phyloP scores from a whole-genome alignment of 768 basidiomycete genomes.

The Obba rivulosa region DNA sequence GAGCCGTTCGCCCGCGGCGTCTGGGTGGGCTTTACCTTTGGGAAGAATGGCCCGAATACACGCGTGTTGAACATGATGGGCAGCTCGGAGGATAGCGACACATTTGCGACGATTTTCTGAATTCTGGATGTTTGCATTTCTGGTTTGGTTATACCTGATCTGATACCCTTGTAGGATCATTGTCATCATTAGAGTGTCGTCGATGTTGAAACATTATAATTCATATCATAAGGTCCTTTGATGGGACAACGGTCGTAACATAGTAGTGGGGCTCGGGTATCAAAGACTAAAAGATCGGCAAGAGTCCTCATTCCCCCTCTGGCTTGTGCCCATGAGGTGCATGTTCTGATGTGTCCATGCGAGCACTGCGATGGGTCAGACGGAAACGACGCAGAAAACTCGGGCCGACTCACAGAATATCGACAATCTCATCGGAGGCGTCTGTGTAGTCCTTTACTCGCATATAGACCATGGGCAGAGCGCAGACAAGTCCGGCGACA shows the following conservation, averaged over 20 bases:
- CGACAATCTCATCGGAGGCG: conserved; percentile 11
- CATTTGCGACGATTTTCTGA: conserved; percentile 32
- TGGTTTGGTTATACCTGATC: too few species aligned
- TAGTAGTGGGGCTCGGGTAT: too few species aligned
- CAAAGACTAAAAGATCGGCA: too few species aligned
- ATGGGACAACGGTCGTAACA: too few species aligned
- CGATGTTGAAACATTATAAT: too few species aligned
- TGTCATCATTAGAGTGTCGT: too few species aligned
- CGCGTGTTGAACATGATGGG: conserved; percentile 29
- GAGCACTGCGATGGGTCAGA: too few species aligned
- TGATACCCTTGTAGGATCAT: too few species aligned
- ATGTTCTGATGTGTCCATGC: too few species aligned
- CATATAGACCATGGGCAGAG: conserved; percentile 70
- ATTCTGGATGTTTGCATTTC: neutral
- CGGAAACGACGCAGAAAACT: neutral
- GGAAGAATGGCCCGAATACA: conserved; percentile 68
- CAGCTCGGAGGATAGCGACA: conserved; percentile 23
- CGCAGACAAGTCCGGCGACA: conserved; percentile 55
- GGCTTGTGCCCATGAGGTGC: too few species aligned
- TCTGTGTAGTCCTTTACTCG: conserved; percentile 62
- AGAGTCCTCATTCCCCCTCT: too few species aligned
- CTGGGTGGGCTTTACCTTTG: conserved; percentile 91
- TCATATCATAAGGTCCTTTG: too few species aligned
- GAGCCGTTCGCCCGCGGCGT: conserved; percentile 67
- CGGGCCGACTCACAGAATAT: conserved; percentile 3